A percentile compares a stretch with the other conserved stretches of the same genome.
phyloP scores from a whole-genome alignment of 2,329 filamentous ascomycete species.

The Orbilia brochopaga region DNA sequence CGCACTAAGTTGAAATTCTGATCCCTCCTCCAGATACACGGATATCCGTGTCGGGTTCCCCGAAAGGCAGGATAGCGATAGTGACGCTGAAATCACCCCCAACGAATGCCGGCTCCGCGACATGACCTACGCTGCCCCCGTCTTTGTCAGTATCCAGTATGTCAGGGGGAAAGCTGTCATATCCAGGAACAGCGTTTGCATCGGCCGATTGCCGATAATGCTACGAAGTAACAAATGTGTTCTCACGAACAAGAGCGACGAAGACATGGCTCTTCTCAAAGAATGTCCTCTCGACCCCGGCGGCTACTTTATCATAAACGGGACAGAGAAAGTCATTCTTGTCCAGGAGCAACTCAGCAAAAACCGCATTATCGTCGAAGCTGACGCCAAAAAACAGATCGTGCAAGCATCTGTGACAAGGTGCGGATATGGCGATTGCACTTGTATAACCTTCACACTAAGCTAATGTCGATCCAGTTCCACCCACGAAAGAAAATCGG shows the following conservation, averaged over 20 bases:
- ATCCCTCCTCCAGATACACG: slow-evolving; percentile 64
- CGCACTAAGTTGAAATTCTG: slow-evolving; percentile 12
- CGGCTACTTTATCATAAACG: slow-evolving; percentile 96
- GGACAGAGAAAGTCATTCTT: slow-evolving; percentile 97
- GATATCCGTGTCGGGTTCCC: slow-evolving; percentile 87
- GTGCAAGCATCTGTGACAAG: slow-evolving; percentile 92
- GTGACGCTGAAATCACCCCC: slow-evolving; percentile 78
- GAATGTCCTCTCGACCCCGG: slow-evolving; percentile 96
- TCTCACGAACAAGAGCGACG: slow-evolving; percentile 79
- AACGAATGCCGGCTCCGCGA: slow-evolving; percentile 96
- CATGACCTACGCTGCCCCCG: slow-evolving; percentile 96
- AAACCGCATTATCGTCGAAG: slow-evolving; percentile 97
- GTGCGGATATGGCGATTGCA: slow-evolving; percentile 55
- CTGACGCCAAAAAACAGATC: slow-evolving; percentile 86
- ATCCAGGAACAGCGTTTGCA: slow-evolving; percentile 73
- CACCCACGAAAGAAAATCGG: slow-evolving; percentile 95
- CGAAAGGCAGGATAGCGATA: slow-evolving; percentile 74
- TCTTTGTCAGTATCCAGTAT: slow-evolving; percentile 90
- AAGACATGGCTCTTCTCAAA: slow-evolving; percentile 87
- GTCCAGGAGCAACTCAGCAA: slow-evolving; percentile 99
- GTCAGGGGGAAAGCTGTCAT: slow-evolving; percentile 79
- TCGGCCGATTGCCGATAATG: slow-evolving; percentile 96
- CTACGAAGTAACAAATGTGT: slow-evolving; percentile 93
- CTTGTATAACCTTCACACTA: slow-evolving; percentile 32
- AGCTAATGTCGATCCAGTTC: slow-evolving; percentile 67